Evolutionary conservation across 179 eudicot genomes (phyloP).

Genomic region (Patellifolia procumbens): DNA sequence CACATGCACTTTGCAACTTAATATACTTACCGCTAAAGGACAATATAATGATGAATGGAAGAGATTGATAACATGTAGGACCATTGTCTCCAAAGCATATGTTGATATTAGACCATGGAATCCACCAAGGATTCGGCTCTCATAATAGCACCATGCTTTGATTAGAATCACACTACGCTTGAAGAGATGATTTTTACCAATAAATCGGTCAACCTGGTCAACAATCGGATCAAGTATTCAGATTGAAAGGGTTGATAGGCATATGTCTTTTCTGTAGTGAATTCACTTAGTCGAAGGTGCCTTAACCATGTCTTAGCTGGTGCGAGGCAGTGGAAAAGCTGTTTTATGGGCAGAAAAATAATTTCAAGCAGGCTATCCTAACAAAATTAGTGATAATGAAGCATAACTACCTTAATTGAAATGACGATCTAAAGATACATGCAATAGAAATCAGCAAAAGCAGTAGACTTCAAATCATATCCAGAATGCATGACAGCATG

Average conservation of each 20-base stretch:
- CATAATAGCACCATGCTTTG: constrained; percentile 70
- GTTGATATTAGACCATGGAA: constrained; percentile 54
- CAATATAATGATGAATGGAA: constrained; percentile 39
- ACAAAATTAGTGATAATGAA: background rate
- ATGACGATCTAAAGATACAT: background rate
- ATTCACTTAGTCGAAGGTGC: background rate
- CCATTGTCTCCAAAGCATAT: constrained; percentile 56
- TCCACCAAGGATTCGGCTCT: constrained; percentile 60
- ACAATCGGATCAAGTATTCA: constrained; percentile 19
- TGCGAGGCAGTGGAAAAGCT: background rate
- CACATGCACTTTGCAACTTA: background rate
- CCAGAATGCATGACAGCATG: constrained; percentile 2
- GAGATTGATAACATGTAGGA: constrained; percentile 52
- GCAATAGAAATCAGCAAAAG: background rate
- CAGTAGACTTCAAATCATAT: background rate
- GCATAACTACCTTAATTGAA: background rate
- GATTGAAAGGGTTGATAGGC: background rate
- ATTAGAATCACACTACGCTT: constrained; percentile 60
- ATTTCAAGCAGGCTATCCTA: background rate
- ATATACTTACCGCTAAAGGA: constrained; percentile 46
- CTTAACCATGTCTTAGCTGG: background rate
- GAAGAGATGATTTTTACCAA: constrained; percentile 54
- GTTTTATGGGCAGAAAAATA: background rate
- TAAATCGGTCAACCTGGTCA: constrained; percentile 45
- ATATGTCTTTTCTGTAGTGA: too few relatives aligned